Evolutionary conservation across 768 basidiomycete species (phyloP), one percentile per base, ranked within the genome.

Genomic region (Xanthoconium purpureum): DNA sequence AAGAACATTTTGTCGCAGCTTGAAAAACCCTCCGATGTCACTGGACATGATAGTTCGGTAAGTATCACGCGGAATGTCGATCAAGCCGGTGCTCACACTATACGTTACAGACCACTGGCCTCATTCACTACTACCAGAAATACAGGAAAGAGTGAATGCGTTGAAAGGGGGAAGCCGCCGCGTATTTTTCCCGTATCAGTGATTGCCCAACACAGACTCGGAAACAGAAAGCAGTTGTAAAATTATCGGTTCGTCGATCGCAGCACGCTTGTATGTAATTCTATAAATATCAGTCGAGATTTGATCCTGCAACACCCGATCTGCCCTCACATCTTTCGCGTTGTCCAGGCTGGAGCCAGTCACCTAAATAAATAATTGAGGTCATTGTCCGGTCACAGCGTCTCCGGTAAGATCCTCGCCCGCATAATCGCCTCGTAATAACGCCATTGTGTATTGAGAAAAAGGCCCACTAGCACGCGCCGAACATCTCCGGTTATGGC

Each of bases 61-160:
- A 63, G 77, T 63, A 12, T 53, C 20, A 56, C 17, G 29, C 38
- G 3, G 15, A 0, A 28, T 36, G 30, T 37, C 2, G 5, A 42
- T 46, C 18, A 20, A 40, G 29, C 8, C 2, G 39, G 39, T 55
- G 24, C 54, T 64, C 38, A 65, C 46, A 29, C 35, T 17, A 12
- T 28, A 36, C 18, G 30, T 55, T 47, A 12, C 64, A 94, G 90
- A 99, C 96, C 1, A 92, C 94, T 3, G 95, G 96, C 18, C 79
- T 99, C 54, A 98, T 99, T 73, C 90, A 97, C 75, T 96, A 92
- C 76, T 99, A 96, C 76, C 92, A 96, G 81, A 88, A 89, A 69
- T 77, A 87, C 77, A 82, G 94, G 71, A 85, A 85, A 69, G 87
- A 91, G 75, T 89, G 67, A 77, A 55, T 42, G 30, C 18, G 29